These are phyloP conservation scores for Citrus maxima DNA, from an alignment of 345 rosid species.

Conservation along the genomic window DNA sequence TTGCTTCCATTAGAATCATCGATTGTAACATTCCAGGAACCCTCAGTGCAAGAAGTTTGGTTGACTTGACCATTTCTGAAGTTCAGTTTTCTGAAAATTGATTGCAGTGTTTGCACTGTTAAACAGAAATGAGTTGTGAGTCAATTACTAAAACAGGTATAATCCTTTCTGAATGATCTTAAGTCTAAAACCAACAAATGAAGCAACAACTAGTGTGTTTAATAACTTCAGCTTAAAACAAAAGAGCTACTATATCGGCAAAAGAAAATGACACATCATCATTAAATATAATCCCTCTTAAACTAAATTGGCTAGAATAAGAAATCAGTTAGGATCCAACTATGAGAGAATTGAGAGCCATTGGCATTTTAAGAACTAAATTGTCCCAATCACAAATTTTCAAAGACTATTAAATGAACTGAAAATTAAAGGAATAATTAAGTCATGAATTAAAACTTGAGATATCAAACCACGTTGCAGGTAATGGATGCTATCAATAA, in stretches of 20 bases:
- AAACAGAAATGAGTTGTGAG: constrained; percentile 2
- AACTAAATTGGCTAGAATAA: background rate
- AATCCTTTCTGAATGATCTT: no score
- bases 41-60: constrained; percentile 41
- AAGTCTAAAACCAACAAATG: background rate
- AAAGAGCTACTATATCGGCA: background rate
- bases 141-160: background rate
- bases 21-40: constrained; percentile 23
- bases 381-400: background rate
- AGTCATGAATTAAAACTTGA: background rate
- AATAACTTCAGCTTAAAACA: background rate
- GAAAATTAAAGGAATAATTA: background rate
- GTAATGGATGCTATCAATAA: constrained; percentile 3
- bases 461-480: background rate
- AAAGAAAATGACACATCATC: background rate
- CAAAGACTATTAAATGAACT: background rate
- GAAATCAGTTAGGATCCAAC: background rate
- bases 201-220: background rate
- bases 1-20: constrained; percentile 5
- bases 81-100: constrained; percentile 42
- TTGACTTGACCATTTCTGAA: constrained; percentile 25
- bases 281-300: background rate
- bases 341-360: background rate
- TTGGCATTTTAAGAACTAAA: background rate
- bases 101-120: constrained; percentile 48